Percentiles rank a stretch among this genome's conserved stretches.
Evolutionary conservation across 1,284 basidiomycete species (phyloP).

Genomic region (Fistulinella cinereoalba): DNA sequence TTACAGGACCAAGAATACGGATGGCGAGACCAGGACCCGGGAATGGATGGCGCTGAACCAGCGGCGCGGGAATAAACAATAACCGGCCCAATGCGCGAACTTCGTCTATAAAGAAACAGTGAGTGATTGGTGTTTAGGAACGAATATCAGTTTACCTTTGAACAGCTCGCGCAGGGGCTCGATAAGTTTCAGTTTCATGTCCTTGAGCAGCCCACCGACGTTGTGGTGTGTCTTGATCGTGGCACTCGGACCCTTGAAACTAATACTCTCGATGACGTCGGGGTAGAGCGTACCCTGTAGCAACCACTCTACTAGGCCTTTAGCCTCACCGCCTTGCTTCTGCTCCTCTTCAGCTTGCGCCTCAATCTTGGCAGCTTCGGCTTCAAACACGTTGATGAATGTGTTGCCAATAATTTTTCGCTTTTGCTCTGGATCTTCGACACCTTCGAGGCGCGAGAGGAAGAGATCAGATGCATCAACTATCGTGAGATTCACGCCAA

Average conservation of each 20-base stretch:
- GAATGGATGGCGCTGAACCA: slow-evolving; percentile 99
- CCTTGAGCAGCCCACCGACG: slow-evolving; percentile 92
- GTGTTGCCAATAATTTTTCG: slow-evolving; percentile 99
- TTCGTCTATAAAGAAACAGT: slow-evolving; percentile 64
- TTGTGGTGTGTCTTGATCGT: slow-evolving; percentile 99
- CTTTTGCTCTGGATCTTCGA: slow-evolving; percentile 97
- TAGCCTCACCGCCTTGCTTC: slow-evolving; percentile 62
- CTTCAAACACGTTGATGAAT: slow-evolving; percentile 98
- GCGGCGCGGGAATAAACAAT: slow-evolving; percentile 86
- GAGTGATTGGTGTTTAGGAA: not conserved
- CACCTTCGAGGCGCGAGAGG: slow-evolving; percentile 81
- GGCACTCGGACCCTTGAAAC: slow-evolving; percentile 98
- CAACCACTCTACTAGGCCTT: slow-evolving; percentile 95
- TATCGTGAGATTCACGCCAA: slow-evolving; percentile 96
- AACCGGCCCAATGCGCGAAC: slow-evolving; percentile 91
- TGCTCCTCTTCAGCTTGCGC: slow-evolving; percentile 77
- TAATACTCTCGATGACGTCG: slow-evolving; percentile 99
- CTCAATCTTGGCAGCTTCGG: slow-evolving; percentile 89
- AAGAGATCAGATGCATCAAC: slow-evolving; percentile 96
- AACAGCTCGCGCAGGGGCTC: slow-evolving; percentile 97
- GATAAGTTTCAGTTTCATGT: slow-evolving; percentile 99
- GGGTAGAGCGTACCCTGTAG: slow-evolving; percentile 97
- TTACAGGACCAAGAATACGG: slow-evolving; percentile 95
- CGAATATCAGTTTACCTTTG: slow-evolving; percentile 68
- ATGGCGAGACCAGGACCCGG: slow-evolving; percentile 99